A percentile compares a stretch with the other conserved stretches of the same genome.
phyloP scores from a whole-genome alignment of 2,329 filamentous ascomycete genomes.

The Aspergillus arachidicola region DNA sequence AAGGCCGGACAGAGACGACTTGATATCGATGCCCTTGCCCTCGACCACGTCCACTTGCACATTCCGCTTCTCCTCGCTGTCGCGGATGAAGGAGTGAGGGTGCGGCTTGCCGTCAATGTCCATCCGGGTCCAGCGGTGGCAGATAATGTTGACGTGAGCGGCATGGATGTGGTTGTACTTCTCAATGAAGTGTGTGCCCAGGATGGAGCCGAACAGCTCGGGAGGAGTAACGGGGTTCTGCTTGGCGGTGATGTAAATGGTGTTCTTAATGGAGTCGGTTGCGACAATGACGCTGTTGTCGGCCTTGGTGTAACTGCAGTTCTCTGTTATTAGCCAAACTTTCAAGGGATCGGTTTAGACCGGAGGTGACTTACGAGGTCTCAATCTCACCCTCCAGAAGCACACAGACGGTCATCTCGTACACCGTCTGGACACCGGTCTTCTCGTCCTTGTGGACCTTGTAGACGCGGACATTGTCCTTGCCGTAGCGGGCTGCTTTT shows the following conservation, averaged over 20 bases:
- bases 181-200: constrained; percentile 86
- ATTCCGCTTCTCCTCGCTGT: constrained; percentile 83
- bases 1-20: constrained; percentile 76
- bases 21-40: constrained; percentile 70
- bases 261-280: constrained; percentile 98
- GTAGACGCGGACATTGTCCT: constrained; percentile 98
- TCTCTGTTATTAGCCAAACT: constrained; percentile 1
- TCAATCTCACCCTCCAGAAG: constrained; percentile 93
- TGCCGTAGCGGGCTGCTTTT: constrained; percentile 52
- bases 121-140: constrained; percentile 92
- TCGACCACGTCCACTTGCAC: constrained; percentile 73
- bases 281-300: constrained; percentile 96
- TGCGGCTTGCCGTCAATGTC: constrained; percentile 83
- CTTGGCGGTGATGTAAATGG: constrained; percentile 91
- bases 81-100: constrained; percentile 91
- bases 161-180: constrained; percentile 85
- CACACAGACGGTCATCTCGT: constrained; percentile 93
- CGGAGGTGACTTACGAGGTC: constrained; percentile 60
- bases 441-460: constrained; percentile 83
- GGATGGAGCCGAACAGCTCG: constrained; percentile 83
- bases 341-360: not conserved
- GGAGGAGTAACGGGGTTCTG: constrained; percentile 89
- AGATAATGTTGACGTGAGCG: constrained; percentile 78
- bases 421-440: constrained; percentile 79
- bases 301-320: constrained; percentile 79